These are phyloP conservation scores for Coemansia sp. DNA, from an alignment of 192 early-diverging fungal genomes.

Conservation along the genomic window DNA sequence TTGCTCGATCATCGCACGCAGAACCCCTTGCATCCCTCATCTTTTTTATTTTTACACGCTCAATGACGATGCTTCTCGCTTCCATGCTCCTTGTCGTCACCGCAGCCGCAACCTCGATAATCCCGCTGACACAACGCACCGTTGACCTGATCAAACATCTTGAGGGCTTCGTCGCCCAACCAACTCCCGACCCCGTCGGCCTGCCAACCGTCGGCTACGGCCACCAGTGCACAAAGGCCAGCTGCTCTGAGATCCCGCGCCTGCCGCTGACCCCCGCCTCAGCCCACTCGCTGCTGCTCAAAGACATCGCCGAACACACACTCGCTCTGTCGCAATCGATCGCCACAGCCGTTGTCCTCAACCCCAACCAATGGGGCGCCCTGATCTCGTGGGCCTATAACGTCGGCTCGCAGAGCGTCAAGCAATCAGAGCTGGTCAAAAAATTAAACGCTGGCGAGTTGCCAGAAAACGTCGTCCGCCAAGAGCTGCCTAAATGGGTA, in stretches of 20 bases:
- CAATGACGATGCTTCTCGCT: too few species aligned
- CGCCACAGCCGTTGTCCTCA: neutral
- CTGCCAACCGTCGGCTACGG: slow-evolving; percentile 50
- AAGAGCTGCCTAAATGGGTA: slow-evolving; percentile 1
- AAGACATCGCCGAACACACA: slow-evolving; percentile 26
- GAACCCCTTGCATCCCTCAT: too few species aligned
- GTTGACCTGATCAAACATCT: slow-evolving; percentile 34
- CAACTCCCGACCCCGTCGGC: slow-evolving; percentile 42
- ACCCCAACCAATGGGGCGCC: slow-evolving; percentile 45
- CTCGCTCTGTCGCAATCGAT: slow-evolving; percentile 9
- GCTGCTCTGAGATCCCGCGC: slow-evolving; percentile 21
- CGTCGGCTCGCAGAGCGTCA: neutral
- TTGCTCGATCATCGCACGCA: too few species aligned
- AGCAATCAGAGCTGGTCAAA: neutral
- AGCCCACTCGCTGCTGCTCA: slow-evolving; percentile 31
- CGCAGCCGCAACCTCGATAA: neutral
- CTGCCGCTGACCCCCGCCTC: slow-evolving; percentile 16
- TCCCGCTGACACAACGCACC: neutral
- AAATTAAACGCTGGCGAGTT: neutral
- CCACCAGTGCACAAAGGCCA: slow-evolving; percentile 29
- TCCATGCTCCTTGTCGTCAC: neutral
- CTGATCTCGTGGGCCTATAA: slow-evolving; percentile 1
- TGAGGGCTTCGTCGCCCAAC: slow-evolving; percentile 39
- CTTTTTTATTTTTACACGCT: too few species aligned
- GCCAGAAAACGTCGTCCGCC: neutral